phyloP scores from a whole-genome alignment of 148 eudicot species.

The Chenopodium suecicum region DNA sequence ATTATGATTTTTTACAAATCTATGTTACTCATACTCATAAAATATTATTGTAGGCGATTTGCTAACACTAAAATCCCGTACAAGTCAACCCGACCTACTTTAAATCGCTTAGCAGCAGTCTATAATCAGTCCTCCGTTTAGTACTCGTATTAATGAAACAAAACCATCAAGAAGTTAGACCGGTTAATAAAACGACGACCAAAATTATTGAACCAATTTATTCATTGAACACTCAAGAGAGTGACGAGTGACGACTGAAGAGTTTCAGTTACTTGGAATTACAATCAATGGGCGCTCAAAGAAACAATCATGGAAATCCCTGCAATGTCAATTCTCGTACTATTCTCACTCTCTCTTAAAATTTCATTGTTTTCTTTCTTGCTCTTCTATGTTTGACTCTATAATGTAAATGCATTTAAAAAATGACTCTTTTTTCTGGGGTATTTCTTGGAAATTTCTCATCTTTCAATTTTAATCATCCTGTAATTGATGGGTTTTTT shows the following conservation, averaged over 20 bases:
- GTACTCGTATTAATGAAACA: too few relatives aligned
- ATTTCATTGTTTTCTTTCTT: not conserved
- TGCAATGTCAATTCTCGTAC: conserved; percentile 13
- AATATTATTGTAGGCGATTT: too few relatives aligned
- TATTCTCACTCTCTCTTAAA: not conserved
- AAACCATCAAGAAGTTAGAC: too few relatives aligned
- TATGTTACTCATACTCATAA: too few relatives aligned
- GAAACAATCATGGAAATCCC: conserved; percentile 27
- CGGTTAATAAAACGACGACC: conserved; percentile 8
- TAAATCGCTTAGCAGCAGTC: too few relatives aligned
- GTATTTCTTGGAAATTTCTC: conserved; percentile 1
- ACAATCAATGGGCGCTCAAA: conserved; percentile 20
- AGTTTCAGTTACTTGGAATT: not conserved
- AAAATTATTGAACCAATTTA: not conserved
- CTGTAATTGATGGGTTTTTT: too few relatives aligned
- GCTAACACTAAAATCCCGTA: too few relatives aligned
- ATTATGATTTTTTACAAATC: too few relatives aligned
- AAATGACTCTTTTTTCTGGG: not conserved
- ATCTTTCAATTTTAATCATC: not conserved
- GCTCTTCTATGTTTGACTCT: not conserved
- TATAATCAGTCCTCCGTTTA: too few relatives aligned
- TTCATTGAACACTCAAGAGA: not conserved
- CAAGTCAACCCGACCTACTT: too few relatives aligned
- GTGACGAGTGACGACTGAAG: not conserved
- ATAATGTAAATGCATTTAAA: not conserved